Evolutionary conservation across 345 rosid genomes (phyloP).

Genomic region (Hibiscus tridactylites): DNA sequence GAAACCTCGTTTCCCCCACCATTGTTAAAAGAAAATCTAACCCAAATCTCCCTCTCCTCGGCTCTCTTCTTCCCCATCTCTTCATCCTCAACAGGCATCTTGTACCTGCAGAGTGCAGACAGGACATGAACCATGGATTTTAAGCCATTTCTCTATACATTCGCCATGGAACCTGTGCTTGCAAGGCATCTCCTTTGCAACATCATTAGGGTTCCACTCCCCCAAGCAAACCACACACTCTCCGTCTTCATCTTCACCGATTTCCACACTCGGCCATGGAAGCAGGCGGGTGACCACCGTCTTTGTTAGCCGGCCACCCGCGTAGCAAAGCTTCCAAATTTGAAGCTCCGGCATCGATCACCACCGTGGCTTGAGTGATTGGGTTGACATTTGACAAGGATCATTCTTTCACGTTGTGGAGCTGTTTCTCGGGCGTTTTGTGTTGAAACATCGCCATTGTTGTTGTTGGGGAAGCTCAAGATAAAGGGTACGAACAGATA

Average conservation of each 20-base stretch:
- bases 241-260: constrained; percentile 22
- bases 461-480: constrained; percentile 33
- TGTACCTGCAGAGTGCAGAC: constrained; percentile 66
- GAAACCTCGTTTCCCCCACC: background rate
- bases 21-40: constrained; percentile 36
- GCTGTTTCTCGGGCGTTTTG: constrained; percentile 5
- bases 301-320: constrained; percentile 18
- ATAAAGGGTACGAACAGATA: constrained; percentile 35
- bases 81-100: constrained; percentile 63
- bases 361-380: too few species aligned
- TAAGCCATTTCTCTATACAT: constrained; percentile 73
- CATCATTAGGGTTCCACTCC: constrained; percentile 33
- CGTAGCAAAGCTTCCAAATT: constrained; percentile 36
- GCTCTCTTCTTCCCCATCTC: constrained; percentile 24
- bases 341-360: constrained; percentile 35
- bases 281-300: constrained; percentile 75
- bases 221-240: constrained; percentile 70
- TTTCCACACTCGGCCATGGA: constrained; percentile 43
- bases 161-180: constrained; percentile 62
- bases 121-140: constrained; percentile 76
- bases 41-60: constrained; percentile 44
- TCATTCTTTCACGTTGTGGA: constrained; percentile 34
- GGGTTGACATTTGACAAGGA: too few species aligned
- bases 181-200: constrained; percentile 70
- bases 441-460: background rate